Percentiles rank a stretch among this genome's conserved stretches.
Evolutionary conservation across 192 early-diverging fungal species (phyloP).

Genomic region (Diversispora eburnea): DNA sequence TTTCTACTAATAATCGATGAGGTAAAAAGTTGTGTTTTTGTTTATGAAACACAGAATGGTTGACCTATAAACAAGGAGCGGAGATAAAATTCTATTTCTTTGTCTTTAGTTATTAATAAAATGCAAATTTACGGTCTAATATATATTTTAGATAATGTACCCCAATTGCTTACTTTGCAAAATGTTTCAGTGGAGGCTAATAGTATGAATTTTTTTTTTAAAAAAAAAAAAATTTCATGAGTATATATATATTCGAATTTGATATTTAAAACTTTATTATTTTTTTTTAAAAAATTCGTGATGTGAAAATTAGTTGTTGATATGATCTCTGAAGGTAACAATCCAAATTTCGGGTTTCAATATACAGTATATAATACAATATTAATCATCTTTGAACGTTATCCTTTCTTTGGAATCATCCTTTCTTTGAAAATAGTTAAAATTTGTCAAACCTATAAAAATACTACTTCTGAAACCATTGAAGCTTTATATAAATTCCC

Average conservation of each 20-base stretch:
- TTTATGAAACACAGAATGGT: too few relatives aligned
- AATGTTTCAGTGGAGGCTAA: conserved; percentile 25
- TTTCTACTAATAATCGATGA: too few relatives aligned
- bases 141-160: background rate
- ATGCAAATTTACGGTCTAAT: conserved; percentile 25
- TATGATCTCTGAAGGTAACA: too few relatives aligned
- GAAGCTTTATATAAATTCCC: too few relatives aligned
- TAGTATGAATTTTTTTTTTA: background rate
- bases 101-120: background rate
- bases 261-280: background rate
- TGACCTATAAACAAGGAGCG: too few relatives aligned
- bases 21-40: too few relatives aligned
- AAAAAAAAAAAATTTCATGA: background rate
- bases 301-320: background rate
- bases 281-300: background rate
- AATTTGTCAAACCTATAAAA: too few relatives aligned
- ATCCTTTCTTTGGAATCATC: conserved; percentile 7
- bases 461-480: too few relatives aligned
- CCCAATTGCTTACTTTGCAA: conserved; percentile 23
- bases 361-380: background rate
- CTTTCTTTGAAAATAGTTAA: background rate
- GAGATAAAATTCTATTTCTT: too few relatives aligned
- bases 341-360: background rate
- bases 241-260: background rate
- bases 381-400: background rate